Base-by-base conservation (phyloP, 106 monocot species). In the Agapanthus africanus region DNA sequence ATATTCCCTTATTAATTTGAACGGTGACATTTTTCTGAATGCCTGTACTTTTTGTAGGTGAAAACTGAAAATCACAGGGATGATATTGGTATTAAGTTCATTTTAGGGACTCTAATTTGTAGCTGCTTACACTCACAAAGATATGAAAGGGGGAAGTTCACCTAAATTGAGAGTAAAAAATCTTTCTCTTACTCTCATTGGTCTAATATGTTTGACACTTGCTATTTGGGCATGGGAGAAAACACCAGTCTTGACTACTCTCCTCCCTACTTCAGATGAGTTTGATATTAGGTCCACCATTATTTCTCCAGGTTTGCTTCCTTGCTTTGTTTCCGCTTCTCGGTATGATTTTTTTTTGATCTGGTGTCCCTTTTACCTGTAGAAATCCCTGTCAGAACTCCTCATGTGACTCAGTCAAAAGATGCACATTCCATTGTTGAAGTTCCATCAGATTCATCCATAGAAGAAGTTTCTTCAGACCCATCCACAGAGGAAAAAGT, bases 161-260 rank as follows among this genome's bases (percentile, higher is more conserved):
- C 39, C 66, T 76, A 85, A 83, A 54, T 44, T 87, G 44, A 82
- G 68, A 67, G 62, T 75, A 21, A 79, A 62, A 32, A 85, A 76
- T 35, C 46, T 97, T 18, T 82, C 79, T 59, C 67, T 92, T 30
- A 47, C 70, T 28, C 26, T 97, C 6, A 73, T 79, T 71, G 70
- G 71, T 67, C 64, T 92, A 21, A 47, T 86, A 37, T 81, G 81
- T 69, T 66, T 80, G 46, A 79, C 77, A 34, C 51, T 97, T 72
- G 54, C 77, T 68, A 39, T 89, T 35, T 87, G 78, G 82, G 67
- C 64, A 78, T 87, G 88, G 86, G 84, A 89, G 70, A 87, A 74
- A 70, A 75, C 79, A 28, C 80, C 88, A 21, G 47, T 78, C 4
- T 19, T 76, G 16, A 61, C 42, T 10, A 67, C 78, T 73, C 66